Base-by-base conservation (phyloP, 306 rosid species). In the Lotus japonicus region DNA sequence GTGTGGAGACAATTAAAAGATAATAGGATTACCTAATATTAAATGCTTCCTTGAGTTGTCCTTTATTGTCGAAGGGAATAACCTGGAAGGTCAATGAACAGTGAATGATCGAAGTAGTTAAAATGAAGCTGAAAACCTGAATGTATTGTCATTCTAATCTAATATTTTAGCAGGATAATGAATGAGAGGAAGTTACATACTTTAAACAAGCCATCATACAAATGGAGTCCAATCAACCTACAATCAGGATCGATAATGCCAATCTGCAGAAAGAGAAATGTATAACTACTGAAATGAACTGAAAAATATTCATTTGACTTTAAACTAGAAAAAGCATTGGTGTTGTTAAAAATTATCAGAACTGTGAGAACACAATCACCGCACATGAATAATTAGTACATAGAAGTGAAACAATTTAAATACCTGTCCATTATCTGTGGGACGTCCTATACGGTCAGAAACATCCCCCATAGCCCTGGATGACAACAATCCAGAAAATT, bases 231-330 rank as follows among this genome's bases (percentile, higher is more conserved):
- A 74, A 94, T 90, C 68, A 94, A 66, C 87, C 97, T 85, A 70
- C 99, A 94, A 72, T 94, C 97, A 64, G 99, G 99, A 77, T 94
- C 99, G 10, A 94, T 90, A 54, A 94, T 90, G 66, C 99, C 99
- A 88, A 94, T 94, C 99, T 94, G 90, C 74, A 82, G 52, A 71
- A 65, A 38, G 68, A 48, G 7, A 66, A 43, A 45, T 46, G 50
- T 33, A 8, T 31, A 58, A 65, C 60, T 11, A 31, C 9, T 73
- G 66, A 61, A 72, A 56, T 45, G 36, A 64, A 79, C 35, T 9
- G 49, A 14, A 21, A 51, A 53, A 38, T 55, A 35, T 46, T 60
- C 57, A 41, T 39, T 28, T 49, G 46, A 35, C 53, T 58, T 26
- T 4, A 19, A 42, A 59, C 55, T 67, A 45, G 52, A 70, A 14